Conservation (phyloP, 2,329 filamentous ascomycete species). For the Trichoderma cornu-damae region DNA sequence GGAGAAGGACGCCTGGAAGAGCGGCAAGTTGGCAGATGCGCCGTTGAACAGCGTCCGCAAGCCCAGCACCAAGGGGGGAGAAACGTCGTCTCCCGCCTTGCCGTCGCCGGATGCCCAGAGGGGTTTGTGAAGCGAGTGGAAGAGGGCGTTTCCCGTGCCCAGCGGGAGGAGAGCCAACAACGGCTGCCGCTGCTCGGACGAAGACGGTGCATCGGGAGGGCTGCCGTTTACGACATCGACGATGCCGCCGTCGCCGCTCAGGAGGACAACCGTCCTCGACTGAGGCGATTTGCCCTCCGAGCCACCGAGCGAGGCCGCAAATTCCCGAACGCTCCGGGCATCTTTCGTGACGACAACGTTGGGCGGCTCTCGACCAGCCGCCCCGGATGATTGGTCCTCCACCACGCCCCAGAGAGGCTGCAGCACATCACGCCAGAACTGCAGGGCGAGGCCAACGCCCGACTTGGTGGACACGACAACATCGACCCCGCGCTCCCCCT, state of each 20-base stretch:
- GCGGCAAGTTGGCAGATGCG: conserved; percentile 49
- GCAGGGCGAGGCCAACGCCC: conserved; percentile 53
- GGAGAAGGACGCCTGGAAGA: conserved; percentile 59
- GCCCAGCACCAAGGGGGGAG: conserved; percentile 43
- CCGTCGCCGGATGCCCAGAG: conserved; percentile 38
- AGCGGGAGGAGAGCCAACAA: conserved; percentile 53
- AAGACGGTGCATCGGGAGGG: neutral
- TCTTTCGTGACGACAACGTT: conserved; percentile 58
- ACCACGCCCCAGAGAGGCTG: conserved; percentile 49
- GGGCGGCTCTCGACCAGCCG: neutral
- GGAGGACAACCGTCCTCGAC: conserved; percentile 59
- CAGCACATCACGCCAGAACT: conserved; percentile 53
- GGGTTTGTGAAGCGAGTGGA: conserved; percentile 57
- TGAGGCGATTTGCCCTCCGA: conserved; percentile 22
- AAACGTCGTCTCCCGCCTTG: neutral
- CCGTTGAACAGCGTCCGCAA: conserved; percentile 59
- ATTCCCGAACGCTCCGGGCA: conserved; percentile 57
- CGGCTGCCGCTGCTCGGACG: conserved; percentile 29
- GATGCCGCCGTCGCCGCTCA: conserved; percentile 84
- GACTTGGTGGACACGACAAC: conserved; percentile 64
- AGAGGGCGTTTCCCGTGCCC: conserved; percentile 61
- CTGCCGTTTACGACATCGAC: conserved; percentile 73
- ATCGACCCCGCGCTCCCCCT: conserved; percentile 41
- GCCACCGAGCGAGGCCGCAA: conserved; percentile 42
- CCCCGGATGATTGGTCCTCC: conserved; percentile 22